phyloP scores from a whole-genome alignment of 345 rosid genomes.

The Eucalyptus cloeziana region DNA sequence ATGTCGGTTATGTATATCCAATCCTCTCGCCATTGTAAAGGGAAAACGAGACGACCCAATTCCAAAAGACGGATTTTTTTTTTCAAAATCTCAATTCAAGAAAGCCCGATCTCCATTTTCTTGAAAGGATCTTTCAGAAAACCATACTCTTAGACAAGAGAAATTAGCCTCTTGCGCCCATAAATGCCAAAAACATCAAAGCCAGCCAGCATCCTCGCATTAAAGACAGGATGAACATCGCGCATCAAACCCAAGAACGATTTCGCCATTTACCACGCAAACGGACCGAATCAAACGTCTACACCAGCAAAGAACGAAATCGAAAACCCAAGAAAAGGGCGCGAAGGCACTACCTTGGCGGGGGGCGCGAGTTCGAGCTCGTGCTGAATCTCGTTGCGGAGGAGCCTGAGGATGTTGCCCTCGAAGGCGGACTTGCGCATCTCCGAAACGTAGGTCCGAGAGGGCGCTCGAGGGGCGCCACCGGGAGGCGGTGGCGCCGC shows the following conservation, averaged over 20 bases:
- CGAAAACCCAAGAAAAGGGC: background rate
- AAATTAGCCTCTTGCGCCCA: background rate
- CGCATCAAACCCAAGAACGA: background rate
- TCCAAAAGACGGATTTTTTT: background rate
- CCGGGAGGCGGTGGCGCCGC: background rate
- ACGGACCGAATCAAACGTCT: background rate
- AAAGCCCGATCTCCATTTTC: background rate
- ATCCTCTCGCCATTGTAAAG: background rate
- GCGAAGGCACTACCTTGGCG: constrained; percentile 4
- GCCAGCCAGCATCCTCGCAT: background rate
- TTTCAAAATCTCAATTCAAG: background rate
- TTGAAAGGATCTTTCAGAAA: background rate
- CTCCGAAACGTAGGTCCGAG: constrained; percentile 47
- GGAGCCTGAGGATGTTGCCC: constrained; percentile 40
- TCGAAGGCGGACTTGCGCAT: constrained; percentile 82
- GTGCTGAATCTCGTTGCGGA: constrained; percentile 57
- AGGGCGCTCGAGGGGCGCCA: constrained; percentile 6
- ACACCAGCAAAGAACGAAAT: background rate
- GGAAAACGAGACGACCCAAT: background rate
- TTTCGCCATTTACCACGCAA: background rate
- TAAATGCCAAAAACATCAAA: background rate
- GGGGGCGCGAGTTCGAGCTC: constrained; percentile 52
- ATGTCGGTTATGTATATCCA: background rate
- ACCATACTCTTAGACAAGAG: background rate
- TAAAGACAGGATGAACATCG: background rate